A percentile compares a stretch with the other conserved stretches of the same genome.
Evolutionary conservation across 805 yeast genomes (phyloP).

Genomic region (Spathaspora gorwiae): DNA sequence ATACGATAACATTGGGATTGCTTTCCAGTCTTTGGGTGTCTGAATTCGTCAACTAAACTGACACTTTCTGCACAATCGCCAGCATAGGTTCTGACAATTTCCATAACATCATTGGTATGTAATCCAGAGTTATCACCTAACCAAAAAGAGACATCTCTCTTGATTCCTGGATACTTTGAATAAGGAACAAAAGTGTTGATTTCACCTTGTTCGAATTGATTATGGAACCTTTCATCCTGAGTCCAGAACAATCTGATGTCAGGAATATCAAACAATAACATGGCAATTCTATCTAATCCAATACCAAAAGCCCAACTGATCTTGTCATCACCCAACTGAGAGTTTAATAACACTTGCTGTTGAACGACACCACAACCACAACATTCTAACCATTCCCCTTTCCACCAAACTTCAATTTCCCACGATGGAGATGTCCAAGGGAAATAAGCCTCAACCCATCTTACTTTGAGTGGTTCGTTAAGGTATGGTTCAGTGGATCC

Average conservation of each 20-base stretch:
- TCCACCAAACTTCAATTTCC: constrained; percentile 99
- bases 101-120: constrained; percentile 93
- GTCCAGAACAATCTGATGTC: constrained; percentile 95
- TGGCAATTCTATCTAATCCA: constrained; percentile 92
- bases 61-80: constrained; percentile 91
- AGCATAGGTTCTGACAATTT: constrained; percentile 76
- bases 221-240: constrained; percentile 65
- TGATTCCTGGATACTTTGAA: constrained; percentile 84
- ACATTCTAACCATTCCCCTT: constrained; percentile 95
- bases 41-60: constrained; percentile 70
- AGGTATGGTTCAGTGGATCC: constrained; percentile 57
- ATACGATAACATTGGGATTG: constrained; percentile 84
- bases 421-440: constrained; percentile 99
- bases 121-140: constrained; percentile 46
- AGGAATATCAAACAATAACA: constrained; percentile 92
- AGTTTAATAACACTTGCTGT: constrained; percentile 67
- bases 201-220: constrained; percentile 63
- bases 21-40: constrained; percentile 75
- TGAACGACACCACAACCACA: constrained; percentile 93
- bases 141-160: constrained; percentile 92
- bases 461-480: constrained; percentile 71
- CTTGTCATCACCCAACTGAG: constrained; percentile 57
- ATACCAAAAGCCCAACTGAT: constrained; percentile 98
- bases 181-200: constrained; percentile 79
- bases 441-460: constrained; percentile 94